Conservation (phyloP, 345 rosid species). For the Bruguiera sexangula region DNA sequence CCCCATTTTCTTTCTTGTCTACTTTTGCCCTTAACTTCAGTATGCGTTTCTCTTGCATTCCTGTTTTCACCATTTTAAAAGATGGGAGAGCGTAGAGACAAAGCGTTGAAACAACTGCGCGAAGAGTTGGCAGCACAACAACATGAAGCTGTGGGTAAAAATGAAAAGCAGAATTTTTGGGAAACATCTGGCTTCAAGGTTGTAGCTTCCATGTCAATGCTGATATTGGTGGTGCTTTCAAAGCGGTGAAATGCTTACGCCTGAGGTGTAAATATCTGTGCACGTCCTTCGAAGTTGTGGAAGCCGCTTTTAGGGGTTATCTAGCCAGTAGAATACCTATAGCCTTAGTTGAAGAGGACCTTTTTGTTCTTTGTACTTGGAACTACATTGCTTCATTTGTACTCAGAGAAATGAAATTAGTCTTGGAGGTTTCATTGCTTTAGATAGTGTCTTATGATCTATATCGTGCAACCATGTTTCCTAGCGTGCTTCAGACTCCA, state of each 20-base stretch:
- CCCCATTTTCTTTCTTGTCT: too few species aligned
- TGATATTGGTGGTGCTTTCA: conserved; percentile 68
- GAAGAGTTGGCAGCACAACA: conserved; percentile 59
- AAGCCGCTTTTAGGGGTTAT: conserved; percentile 20
- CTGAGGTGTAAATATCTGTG: conserved; percentile 16
- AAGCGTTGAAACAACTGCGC: conserved; percentile 62
- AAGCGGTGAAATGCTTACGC: conserved; percentile 42
- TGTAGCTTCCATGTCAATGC: conserved; percentile 82
- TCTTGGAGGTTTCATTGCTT: background rate
- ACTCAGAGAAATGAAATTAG: background rate
- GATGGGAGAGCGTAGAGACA: conserved; percentile 85
- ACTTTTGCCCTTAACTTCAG: too few species aligned
- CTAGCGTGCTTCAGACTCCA: background rate
- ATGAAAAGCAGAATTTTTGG: conserved; percentile 67
- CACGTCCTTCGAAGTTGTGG: conserved; percentile 2
- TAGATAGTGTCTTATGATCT: background rate
- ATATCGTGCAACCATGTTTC: background rate
- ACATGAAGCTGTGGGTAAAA: conserved; percentile 24
- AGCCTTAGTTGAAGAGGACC: conserved; percentile 7
- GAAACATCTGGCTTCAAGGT: conserved; percentile 79
- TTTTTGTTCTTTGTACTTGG: conserved; percentile 3
- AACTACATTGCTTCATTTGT: background rate
- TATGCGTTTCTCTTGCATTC: too few species aligned
- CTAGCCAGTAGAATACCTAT: conserved; percentile 27
- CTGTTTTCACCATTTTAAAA: conserved; percentile 3